A percentile compares a stretch with the other conserved stretches of the same genome.
Evolutionary conservation across 306 rosid genomes (phyloP).

Genomic region (Heteromeles arbutifolia): DNA sequence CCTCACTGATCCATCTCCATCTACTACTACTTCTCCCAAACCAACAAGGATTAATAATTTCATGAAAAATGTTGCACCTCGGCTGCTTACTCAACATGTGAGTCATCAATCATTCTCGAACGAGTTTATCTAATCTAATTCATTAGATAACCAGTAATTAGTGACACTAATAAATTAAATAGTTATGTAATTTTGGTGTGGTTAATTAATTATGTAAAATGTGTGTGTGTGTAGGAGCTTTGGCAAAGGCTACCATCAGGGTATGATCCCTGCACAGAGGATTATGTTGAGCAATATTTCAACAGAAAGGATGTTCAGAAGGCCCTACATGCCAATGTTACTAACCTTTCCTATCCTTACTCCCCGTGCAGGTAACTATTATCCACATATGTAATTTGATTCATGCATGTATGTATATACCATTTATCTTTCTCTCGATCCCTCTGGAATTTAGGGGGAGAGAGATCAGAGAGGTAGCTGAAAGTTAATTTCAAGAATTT

Average conservation of each 20-base stretch:
- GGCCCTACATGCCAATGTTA: slow-evolving; percentile 59
- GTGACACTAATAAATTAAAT: background rate
- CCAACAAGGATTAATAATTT: slow-evolving; percentile 8
- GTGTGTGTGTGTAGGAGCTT: slow-evolving; percentile 20
- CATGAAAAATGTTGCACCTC: slow-evolving; percentile 26
- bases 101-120: background rate
- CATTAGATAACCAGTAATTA: background rate
- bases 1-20: background rate
- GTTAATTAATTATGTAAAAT: background rate
- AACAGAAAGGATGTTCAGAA: slow-evolving; percentile 53
- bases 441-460: background rate
- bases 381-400: no score
- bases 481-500: background rate
- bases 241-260: slow-evolving; percentile 54
- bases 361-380: slow-evolving; percentile 45
- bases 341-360: slow-evolving; percentile 45
- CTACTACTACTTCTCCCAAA: background rate
- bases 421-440: background rate
- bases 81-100: slow-evolving; percentile 41
- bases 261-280: slow-evolving; percentile 54
- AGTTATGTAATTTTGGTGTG: background rate
- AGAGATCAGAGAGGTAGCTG: background rate
- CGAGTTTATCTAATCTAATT: background rate
- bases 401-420: no score
- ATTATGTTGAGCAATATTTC: slow-evolving; percentile 34